Conservation (phyloP, 345 rosid genomes). For the Lepidium sativum region DNA sequence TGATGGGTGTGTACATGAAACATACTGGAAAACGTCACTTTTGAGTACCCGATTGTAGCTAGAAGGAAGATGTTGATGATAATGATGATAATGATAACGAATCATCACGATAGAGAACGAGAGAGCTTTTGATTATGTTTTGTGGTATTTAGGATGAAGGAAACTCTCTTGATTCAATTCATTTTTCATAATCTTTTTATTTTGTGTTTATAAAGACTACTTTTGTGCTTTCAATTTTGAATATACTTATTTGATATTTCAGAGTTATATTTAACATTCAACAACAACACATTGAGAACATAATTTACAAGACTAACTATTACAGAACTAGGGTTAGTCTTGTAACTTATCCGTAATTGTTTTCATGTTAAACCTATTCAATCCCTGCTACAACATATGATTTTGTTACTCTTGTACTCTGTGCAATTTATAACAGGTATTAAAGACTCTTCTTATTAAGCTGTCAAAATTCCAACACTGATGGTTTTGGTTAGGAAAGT, state of each 20-base stretch:
- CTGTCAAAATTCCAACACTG: no score
- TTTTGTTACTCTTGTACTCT: no score
- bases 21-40: conserved; percentile 78
- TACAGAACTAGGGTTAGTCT: neutral
- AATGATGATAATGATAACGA: no score
- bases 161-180: conserved; percentile 21
- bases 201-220: conserved; percentile 2
- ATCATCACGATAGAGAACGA: conserved; percentile 14
- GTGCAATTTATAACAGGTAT: no score
- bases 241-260: neutral
- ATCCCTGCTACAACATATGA: neutral
- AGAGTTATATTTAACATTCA: neutral
- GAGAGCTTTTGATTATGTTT: conserved; percentile 16
- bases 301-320: neutral
- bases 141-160: conserved; percentile 25
- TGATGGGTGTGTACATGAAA: conserved; percentile 76
- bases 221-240: conserved; percentile 13
- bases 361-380: no score
- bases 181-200: conserved; percentile 14
- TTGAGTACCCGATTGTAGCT: conserved; percentile 66
- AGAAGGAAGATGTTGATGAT: conserved; percentile 23
- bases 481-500: no score
- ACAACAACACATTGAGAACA: neutral
- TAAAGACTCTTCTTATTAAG: no score
- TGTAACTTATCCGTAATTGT: neutral